phyloP scores from a whole-genome alignment of 1,284 basidiomycete genomes.

The Trichosporon sp. region DNA sequence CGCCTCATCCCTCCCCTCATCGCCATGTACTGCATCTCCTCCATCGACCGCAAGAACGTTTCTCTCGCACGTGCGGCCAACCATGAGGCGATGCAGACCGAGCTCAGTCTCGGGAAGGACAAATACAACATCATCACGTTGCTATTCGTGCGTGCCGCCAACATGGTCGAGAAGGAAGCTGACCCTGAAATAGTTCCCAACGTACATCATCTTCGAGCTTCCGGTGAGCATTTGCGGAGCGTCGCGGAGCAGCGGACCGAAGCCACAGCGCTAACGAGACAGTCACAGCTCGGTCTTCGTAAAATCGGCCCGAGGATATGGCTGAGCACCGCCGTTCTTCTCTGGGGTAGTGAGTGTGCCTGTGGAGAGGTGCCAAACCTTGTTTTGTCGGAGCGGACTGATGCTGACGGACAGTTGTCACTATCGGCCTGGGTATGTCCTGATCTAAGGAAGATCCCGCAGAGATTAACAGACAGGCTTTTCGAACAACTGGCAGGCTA shows the following conservation, averaged over 20 bases:
- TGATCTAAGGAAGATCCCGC: no score
- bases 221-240: neutral
- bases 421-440: slow-evolving; percentile 45
- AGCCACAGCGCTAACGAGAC: neutral
- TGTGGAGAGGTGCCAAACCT: neutral
- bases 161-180: slow-evolving; percentile 9
- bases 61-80: slow-evolving; percentile 18
- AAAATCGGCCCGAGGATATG: slow-evolving; percentile 12
- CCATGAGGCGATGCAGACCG: slow-evolving; percentile 9
- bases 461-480: no score
- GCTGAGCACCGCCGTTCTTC: slow-evolving; percentile 14
- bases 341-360: slow-evolving; percentile 34
- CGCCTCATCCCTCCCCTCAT: slow-evolving; percentile 15
- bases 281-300: slow-evolving; percentile 24
- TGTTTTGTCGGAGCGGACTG: no score
- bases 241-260: no score
- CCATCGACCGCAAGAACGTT: slow-evolving; percentile 23
- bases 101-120: slow-evolving; percentile 17
- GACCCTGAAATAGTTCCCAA: slow-evolving; percentile 21
- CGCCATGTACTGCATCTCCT: slow-evolving; percentile 19
- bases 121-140: slow-evolving; percentile 43
- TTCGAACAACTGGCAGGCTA: slow-evolving; percentile 35
- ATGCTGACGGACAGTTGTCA: slow-evolving; percentile 22
- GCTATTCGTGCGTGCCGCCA: slow-evolving; percentile 38
- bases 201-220: slow-evolving; percentile 35